These are phyloP conservation scores for Lentinula edodes DNA, from an alignment of 768 basidiomycete genomes.

Conservation along the genomic window DNA sequence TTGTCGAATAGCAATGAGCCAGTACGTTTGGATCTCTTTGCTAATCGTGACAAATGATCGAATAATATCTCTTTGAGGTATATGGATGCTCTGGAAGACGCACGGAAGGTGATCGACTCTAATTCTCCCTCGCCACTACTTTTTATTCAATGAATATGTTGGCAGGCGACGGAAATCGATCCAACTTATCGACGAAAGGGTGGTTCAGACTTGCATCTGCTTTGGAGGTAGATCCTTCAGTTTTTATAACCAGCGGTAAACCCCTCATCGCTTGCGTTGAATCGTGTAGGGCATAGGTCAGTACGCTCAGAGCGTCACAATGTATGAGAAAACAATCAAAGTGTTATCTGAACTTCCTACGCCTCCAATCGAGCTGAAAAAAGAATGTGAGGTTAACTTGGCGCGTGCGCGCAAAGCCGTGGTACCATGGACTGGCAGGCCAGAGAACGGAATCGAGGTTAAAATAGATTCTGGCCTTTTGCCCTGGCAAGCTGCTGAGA, in stretches of 20 bases:
- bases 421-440: neutral
- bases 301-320: neutral
- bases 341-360: constrained; percentile 8
- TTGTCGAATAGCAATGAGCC: constrained; percentile 11
- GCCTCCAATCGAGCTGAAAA: constrained; percentile 6
- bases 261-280: neutral
- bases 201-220: constrained; percentile 12
- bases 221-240: constrained; percentile 10
- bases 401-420: constrained; percentile 1
- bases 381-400: constrained; percentile 12
- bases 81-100: constrained; percentile 12
- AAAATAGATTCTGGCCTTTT: constrained; percentile 3
- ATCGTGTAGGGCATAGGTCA: neutral
- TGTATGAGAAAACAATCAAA: constrained; percentile 14
- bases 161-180: constrained; percentile 18
- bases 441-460: neutral
- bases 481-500: constrained; percentile 15
- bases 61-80: constrained; percentile 6
- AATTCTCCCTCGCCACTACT: neutral
- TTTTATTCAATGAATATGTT: neutral
- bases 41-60: neutral
- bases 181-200: constrained; percentile 16
- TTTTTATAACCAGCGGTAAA: neutral
- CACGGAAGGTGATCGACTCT: constrained; percentile 10
- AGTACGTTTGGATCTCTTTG: constrained; percentile 3